Conservation (phyloP, 495 filamentous ascomycete species). For the Xylaria nigripes region DNA sequence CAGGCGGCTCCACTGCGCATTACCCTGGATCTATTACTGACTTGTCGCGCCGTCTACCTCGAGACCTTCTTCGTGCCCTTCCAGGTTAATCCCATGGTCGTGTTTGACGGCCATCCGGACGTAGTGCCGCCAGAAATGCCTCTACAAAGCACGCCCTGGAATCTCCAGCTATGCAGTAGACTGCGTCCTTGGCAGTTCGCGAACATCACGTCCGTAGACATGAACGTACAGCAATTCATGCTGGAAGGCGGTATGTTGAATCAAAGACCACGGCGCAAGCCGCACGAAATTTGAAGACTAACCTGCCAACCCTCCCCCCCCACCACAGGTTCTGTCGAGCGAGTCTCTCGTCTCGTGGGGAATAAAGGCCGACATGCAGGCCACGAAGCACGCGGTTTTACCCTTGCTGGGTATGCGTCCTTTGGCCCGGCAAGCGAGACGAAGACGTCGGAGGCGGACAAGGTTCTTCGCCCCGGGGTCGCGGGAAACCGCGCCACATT, state of each 20-base stretch:
- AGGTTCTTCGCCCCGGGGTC: neutral
- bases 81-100: slow-evolving; percentile 18
- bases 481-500: neutral
- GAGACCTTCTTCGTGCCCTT: slow-evolving; percentile 23
- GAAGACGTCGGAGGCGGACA: neutral
- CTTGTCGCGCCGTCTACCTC: slow-evolving; percentile 23
- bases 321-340: slow-evolving; percentile 21
- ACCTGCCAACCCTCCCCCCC: neutral
- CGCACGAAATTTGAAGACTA: neutral
- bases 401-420: slow-evolving; percentile 9
- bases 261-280: neutral
- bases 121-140: slow-evolving; percentile 13
- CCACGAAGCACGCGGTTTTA: slow-evolving; percentile 14
- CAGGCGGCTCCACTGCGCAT: slow-evolving; percentile 18
- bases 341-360: slow-evolving; percentile 21
- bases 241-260: slow-evolving; percentile 24
- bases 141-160: slow-evolving; percentile 7
- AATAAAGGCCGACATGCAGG: slow-evolving; percentile 16
- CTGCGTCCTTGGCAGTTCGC: slow-evolving; percentile 24
- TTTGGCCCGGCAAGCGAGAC: slow-evolving; percentile 10
- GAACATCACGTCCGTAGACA: slow-evolving; percentile 19
- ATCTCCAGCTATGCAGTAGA: slow-evolving; percentile 6
- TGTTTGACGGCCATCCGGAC: slow-evolving; percentile 16
- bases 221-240: slow-evolving; percentile 16
- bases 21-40: slow-evolving; percentile 14